Percentiles rank a stretch among this genome's conserved stretches.
phyloP scores from a whole-genome alignment of 2,329 filamentous ascomycete genomes.

The Aphanoascus verrucosus region DNA sequence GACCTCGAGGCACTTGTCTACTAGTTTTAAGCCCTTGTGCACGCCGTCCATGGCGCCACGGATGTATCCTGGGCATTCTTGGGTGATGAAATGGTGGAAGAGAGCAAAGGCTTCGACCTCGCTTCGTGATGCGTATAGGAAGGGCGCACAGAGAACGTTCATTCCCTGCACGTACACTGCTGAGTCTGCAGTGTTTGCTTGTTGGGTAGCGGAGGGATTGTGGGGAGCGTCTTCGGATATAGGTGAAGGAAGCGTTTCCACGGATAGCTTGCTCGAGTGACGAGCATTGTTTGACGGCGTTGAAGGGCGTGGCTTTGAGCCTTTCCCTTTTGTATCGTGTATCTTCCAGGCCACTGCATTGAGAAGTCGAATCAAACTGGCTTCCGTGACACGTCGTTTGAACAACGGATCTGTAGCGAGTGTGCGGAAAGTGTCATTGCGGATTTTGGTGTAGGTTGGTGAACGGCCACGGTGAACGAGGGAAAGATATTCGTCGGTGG shows the following conservation, averaged over 20 bases:
- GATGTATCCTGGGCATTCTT: slow-evolving; percentile 86
- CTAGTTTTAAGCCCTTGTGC: slow-evolving; percentile 77
- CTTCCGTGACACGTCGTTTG: slow-evolving; percentile 87
- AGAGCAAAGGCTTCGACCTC: slow-evolving; percentile 90
- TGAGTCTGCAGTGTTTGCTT: slow-evolving; percentile 51
- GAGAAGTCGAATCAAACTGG: slow-evolving; percentile 81
- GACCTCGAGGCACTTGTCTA: slow-evolving; percentile 83
- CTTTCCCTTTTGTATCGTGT: slow-evolving; percentile 55
- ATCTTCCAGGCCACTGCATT: slow-evolving; percentile 94
- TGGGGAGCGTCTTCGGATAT: slow-evolving; percentile 42
- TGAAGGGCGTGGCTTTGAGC: slow-evolving; percentile 27
- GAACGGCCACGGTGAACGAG: slow-evolving; percentile 89
- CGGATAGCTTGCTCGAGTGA: slow-evolving; percentile 18
- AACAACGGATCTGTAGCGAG: slow-evolving; percentile 95
- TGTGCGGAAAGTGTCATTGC: slow-evolving; percentile 95
- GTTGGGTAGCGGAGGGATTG: slow-evolving; percentile 16
- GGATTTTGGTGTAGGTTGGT: slow-evolving; percentile 91
- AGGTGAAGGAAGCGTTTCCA: slow-evolving; percentile 47
- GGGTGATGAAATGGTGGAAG: slow-evolving; percentile 77
- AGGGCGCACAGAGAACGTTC: slow-evolving; percentile 94
- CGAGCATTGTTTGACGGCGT: slow-evolving; percentile 21
- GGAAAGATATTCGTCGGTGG: slow-evolving; percentile 77
- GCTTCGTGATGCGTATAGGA: slow-evolving; percentile 86
- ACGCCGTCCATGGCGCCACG: slow-evolving; percentile 95
- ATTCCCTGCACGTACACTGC: slow-evolving; percentile 96